Evolutionary conservation across 257 asterid species (phyloP), one percentile per base, ranked within the genome.

Genomic region (Striga asiatica): DNA sequence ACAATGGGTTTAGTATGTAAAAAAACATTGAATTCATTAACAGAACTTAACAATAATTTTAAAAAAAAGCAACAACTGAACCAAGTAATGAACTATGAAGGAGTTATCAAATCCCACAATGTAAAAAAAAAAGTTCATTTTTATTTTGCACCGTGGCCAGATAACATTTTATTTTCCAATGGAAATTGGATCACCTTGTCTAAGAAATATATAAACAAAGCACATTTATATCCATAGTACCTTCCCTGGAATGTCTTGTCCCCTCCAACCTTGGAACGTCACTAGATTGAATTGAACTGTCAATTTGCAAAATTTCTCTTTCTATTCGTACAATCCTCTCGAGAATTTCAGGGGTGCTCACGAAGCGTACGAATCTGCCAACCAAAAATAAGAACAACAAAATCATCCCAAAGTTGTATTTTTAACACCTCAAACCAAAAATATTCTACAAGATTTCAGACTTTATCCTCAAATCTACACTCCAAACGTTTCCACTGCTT

Each of bases 351-450:
- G 96, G 96, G 28, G 89, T 77, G 64, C 74, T 76, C 23, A 87
- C 93, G 76, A 87, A 87, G 62, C 68, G 79, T 81, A 83, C 96
- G 68, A 87, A 83, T 81, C 96, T 87, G 71, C n/a, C n/a, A n/a
- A n/a, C n/a, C n/a, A 54, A 50, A 22, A 13, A 29, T 4, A 5
- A n/a, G n/a, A 34, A 31, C 35, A 22, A 3, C 9, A 5, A 4
- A 6, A 49, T 20, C n/a, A n/a, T n/a, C n/a, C n/a, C n/a, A 54
- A 22, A n/a, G 18, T 3, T 4, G 2, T 34, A 56, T 50, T 0
- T 38, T 46, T 10, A 29, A 8, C 59, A 35, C 46, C 54, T 7
- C 24, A 27, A 10, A 60, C 43, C 19, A 47, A 11, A 21, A 29
- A 34, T n/a, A n/a, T n/a, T n/a, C n/a, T n/a, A n/a, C n/a, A n/a